Evolutionary conservation across 495 filamentous ascomycete genomes (phyloP).

Genomic region (Daldinia decipiens): DNA sequence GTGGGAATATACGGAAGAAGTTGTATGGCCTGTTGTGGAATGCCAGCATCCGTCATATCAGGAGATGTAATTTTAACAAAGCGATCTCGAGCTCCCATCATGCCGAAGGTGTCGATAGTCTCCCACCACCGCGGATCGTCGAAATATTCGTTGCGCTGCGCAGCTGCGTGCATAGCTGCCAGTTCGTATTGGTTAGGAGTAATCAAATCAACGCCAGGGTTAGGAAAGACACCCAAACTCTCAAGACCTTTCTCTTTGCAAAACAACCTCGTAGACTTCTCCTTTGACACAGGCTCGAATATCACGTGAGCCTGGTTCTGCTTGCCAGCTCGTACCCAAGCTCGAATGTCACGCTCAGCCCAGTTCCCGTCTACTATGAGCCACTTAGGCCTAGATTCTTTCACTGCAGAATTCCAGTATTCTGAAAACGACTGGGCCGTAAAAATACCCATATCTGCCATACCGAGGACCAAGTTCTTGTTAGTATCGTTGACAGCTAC

Average conservation of each 20-base stretch:
- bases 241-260: constrained; percentile 45
- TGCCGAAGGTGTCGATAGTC: constrained; percentile 78
- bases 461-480: constrained; percentile 84
- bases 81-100: constrained; percentile 68
- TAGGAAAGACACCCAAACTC: constrained; percentile 65
- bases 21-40: constrained; percentile 83
- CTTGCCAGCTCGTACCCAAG: constrained; percentile 70
- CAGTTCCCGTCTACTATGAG: constrained; percentile 87
- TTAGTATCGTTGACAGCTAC: constrained; percentile 85
- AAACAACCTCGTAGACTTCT: constrained; percentile 80
- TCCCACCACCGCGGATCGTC: constrained; percentile 78
- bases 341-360: constrained; percentile 67
- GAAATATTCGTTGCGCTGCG: constrained; percentile 70
- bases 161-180: constrained; percentile 74
- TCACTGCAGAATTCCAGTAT: constrained; percentile 70
- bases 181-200: constrained; percentile 89
- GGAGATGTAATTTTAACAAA: constrained; percentile 69
- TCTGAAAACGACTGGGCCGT: constrained; percentile 60
- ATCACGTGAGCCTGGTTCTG: constrained; percentile 66
- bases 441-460: constrained; percentile 95
- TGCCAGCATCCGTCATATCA: constrained; percentile 76
- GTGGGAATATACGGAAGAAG: constrained; percentile 88
- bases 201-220: constrained; percentile 70
- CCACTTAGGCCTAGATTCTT: constrained; percentile 70
- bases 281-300: constrained; percentile 90